Evolutionary conservation across 2,329 filamentous ascomycete species (phyloP).

Genomic region (Mollisia scopiformis): DNA sequence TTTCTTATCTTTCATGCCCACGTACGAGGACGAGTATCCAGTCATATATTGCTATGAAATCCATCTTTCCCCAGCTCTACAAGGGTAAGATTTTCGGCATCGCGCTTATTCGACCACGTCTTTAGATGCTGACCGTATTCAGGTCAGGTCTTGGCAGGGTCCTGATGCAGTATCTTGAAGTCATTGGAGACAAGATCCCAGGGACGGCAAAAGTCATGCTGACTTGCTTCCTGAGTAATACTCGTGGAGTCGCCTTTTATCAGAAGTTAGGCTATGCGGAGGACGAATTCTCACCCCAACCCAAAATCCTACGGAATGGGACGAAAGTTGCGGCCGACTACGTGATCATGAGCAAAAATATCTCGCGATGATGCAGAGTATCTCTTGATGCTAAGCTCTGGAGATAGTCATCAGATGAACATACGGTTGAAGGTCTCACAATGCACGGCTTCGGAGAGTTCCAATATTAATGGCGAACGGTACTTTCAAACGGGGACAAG

Average conservation of each 20-base stretch:
- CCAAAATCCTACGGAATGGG: constrained; percentile 56
- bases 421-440: neutral
- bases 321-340: constrained; percentile 59
- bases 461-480: no score
- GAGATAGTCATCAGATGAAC: neutral
- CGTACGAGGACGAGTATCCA: constrained; percentile 64
- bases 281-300: constrained; percentile 58
- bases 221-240: constrained; percentile 70
- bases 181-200: constrained; percentile 55
- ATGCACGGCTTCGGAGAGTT: no score
- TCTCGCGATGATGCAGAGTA: constrained; percentile 9
- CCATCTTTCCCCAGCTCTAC: constrained; percentile 61
- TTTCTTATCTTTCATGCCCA: constrained; percentile 74
- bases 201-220: constrained; percentile 71
- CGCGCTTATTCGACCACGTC: constrained; percentile 1
- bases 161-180: constrained; percentile 60
- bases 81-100: constrained; percentile 47
- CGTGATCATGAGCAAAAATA: constrained; percentile 58
- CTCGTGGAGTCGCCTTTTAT: constrained; percentile 62
- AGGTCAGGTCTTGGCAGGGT: constrained; percentile 65
- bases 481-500: no score
- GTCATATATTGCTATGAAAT: constrained; percentile 83
- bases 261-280: constrained; percentile 57
- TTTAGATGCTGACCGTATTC: constrained; percentile 6
- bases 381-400: neutral